Base-by-base conservation (phyloP, 2,329 filamentous ascomycete genomes). In the Colletotrichum sp. region DNA sequence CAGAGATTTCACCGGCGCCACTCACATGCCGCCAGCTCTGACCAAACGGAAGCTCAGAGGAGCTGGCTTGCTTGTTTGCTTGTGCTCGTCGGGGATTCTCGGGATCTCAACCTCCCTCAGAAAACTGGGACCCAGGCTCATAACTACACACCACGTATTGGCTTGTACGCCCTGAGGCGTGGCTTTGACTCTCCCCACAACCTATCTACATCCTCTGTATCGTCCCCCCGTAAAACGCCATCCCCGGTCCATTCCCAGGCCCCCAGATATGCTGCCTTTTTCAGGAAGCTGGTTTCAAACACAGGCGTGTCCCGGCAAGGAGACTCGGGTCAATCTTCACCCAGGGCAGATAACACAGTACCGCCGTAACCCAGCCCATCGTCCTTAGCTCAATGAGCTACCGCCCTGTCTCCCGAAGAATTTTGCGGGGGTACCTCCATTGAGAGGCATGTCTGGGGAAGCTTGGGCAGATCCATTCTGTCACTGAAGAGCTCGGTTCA, bases 271-370 rank as follows among this genome's bases (percentile, higher is more conserved):
- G 34, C 36, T 65, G 68, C 59, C 57, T 60, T 76, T 32, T 69
- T 74, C 44, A 63, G 74, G 65, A 76, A 69, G 65, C 65, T 76
- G 70, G 74, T 73, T 76, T 76, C 71, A 69, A 74, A 74, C 74
- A 60, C 70, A 69, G 70, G 73, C 70, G 34, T 73, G 70, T 63
- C 70, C 70, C 44, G 34, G 70, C 59, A 68, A 65, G 59, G 70
- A 64, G 49, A 39, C 70, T 72, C 59, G 70, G 74, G 70, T 68
- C 57, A 76, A 76, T 64, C 64, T 76, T 76, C 70, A 65, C 70
- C 74, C 74, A 76, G 28, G 68, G 16, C 63, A 68, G 64, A 65
- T 59, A 65, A 59, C 64, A 76, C 28, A 57, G 68, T 73, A 69
- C 57, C 28, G 39, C 32, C 28, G 49, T 59, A 59, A 59, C 57